Percentiles rank a stretch among this genome's conserved stretches.
These are phyloP conservation scores for Pseudomonodictys pantanalensis DNA, from an alignment of 495 filamentous ascomycete species.

Conservation along the genomic window DNA sequence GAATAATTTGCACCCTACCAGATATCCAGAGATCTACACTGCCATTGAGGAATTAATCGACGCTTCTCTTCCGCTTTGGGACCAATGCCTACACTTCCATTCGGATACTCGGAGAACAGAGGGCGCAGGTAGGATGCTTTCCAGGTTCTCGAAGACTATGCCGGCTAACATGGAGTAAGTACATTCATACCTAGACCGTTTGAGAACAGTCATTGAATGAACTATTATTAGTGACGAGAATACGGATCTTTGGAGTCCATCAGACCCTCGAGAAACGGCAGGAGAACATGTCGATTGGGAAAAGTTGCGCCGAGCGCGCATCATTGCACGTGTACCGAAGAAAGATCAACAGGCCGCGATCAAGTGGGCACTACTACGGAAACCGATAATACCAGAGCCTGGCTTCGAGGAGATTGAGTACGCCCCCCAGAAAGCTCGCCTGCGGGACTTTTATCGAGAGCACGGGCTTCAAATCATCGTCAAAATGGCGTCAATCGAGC, in stretches of 20 bases:
- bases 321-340: neutral
- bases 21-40: constrained; percentile 39
- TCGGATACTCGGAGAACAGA: neutral
- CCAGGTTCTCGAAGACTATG: neutral
- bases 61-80: constrained; percentile 45
- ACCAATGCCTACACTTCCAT: constrained; percentile 20
- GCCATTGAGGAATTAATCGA: constrained; percentile 48
- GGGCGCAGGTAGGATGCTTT: too few relatives aligned
- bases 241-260: neutral
- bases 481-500: constrained; percentile 48
- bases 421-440: neutral
- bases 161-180: too few relatives aligned
- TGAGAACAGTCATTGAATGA: too few relatives aligned
- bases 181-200: too few relatives aligned
- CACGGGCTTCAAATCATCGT: neutral
- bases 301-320: neutral
- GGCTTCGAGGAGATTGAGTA: neutral
- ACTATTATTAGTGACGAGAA: neutral
- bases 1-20: constrained; percentile 49
- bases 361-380: too few relatives aligned
- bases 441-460: neutral
- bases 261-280: neutral
- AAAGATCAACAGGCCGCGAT: too few relatives aligned
- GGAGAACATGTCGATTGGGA: neutral
- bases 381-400: neutral